Evolutionary conservation across 108 stramenopile species (phyloP), one percentile per base, ranked within the genome.

Genomic region (Epipyxis sp.): DNA sequence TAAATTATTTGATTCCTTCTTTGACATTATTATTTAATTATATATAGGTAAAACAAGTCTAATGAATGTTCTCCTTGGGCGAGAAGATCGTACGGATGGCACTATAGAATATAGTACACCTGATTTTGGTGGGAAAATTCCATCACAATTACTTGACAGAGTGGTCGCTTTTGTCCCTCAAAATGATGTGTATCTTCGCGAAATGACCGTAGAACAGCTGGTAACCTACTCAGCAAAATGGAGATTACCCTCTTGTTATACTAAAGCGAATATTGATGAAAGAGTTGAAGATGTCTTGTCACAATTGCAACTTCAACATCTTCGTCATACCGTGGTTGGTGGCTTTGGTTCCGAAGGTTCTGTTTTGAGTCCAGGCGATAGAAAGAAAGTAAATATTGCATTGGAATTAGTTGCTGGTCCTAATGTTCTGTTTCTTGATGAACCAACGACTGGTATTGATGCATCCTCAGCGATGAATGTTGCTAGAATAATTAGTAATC

Each of bases 321-420:
- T 58, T 10, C 44, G 50, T 27, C 34, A 77, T 30, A 59, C 20
- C 76, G 25, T 29, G 3, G 59, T 77, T 34, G 76, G 76, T 65
- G 61, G 61, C 3, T 16, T 10, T 34, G 39, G 35, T 20, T 30
- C 30, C n/a, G 46, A 44, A 35, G 76, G 59, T 59, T 34, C 61
- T 29, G 20, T 32, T 37, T 65, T 74, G 42, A 42, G 41, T 27
- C 46, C 46, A 37, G 71, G 71, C 1, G 91, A 93, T 67, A 84
- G 90, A 39, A 82, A 91, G 30, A 76, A 91, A 40, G 91, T 91
- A 34, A 92, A 87, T 72, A 89, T 91, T 74, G 90, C 87, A 1
- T 34, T 90, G 34, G 89, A 91, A 69, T 82, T 91, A 1, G 86
- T 91, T 86, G 77, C 81, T 25, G 59, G 59, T 42, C 90, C 90